phyloP scores from a whole-genome alignment of 768 basidiomycete species.

The Lyophyllum semitale region DNA sequence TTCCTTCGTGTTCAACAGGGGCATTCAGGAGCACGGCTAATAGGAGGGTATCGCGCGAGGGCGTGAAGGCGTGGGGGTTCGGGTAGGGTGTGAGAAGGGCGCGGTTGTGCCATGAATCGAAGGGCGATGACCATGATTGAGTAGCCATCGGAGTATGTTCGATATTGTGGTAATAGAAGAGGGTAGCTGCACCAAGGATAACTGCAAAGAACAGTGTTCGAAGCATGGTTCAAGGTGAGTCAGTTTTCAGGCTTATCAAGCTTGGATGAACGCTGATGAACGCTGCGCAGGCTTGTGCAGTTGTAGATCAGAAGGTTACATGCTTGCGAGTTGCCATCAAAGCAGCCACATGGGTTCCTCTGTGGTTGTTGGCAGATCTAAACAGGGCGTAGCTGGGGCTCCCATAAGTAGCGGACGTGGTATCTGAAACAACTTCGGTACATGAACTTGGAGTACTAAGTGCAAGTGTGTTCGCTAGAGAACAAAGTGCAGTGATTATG shows the following conservation, averaged over 20 bases:
- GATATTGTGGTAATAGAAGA: slow-evolving; percentile 4
- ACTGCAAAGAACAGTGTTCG: slow-evolving; percentile 5
- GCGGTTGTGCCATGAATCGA: slow-evolving; percentile 30
- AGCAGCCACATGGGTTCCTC: not conserved
- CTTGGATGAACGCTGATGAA: too few species aligned
- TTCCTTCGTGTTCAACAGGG: slow-evolving; percentile 34
- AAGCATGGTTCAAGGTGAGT: not conserved
- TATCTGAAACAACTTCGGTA: too few species aligned
- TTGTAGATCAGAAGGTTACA: not conserved
- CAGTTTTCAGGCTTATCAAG: not conserved
- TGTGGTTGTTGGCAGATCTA: too few species aligned
- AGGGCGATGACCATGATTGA: slow-evolving; percentile 21
- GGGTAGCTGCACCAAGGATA: slow-evolving; percentile 5
- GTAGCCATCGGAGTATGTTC: not conserved
- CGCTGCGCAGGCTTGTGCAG: not conserved
- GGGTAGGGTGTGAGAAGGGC: slow-evolving; percentile 22
- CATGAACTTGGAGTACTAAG: too few species aligned
- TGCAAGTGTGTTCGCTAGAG: too few species aligned
- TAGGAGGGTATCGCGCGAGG: slow-evolving; percentile 25
- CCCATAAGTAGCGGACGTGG: too few species aligned
- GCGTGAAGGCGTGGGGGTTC: slow-evolving; percentile 24
- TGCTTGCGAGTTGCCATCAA: not conserved
- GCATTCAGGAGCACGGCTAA: slow-evolving; percentile 35
- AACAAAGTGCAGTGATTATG: too few species aligned
- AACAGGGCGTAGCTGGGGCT: too few species aligned